Evolutionary conservation across 2,329 filamentous ascomycete species (phyloP).

Genomic region (Penicillium brevicompactum): DNA sequence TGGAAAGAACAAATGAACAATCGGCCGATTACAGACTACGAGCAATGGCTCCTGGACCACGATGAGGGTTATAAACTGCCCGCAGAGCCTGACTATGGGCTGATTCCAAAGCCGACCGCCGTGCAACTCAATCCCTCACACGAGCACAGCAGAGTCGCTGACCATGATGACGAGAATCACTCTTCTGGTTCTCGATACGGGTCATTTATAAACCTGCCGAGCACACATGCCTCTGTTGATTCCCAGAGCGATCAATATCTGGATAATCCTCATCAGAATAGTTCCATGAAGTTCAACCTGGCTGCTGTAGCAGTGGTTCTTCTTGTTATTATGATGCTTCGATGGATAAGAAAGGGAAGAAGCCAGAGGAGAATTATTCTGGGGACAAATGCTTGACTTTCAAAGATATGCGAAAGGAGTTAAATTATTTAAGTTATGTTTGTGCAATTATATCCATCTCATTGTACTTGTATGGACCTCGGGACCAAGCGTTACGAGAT

Average conservation of each 20-base stretch:
- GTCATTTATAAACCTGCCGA: not conserved
- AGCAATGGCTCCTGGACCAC: not conserved
- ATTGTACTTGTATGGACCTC: too few relatives aligned
- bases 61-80: not conserved
- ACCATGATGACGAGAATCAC: not conserved
- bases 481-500: not conserved
- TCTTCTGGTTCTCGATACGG: not conserved
- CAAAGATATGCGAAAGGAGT: too few relatives aligned
- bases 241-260: not conserved
- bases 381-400: too few relatives aligned
- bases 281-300: not conserved
- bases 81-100: not conserved
- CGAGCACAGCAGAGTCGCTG: not conserved
- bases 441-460: too few relatives aligned
- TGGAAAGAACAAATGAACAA: not conserved
- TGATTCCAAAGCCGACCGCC: not conserved
- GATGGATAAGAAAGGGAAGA: too few relatives aligned
- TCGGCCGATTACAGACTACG: constrained; percentile 6
- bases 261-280: too few relatives aligned
- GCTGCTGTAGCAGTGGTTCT: not conserved
- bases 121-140: not conserved
- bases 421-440: too few relatives aligned
- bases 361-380: too few relatives aligned
- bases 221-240: not conserved
- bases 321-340: not conserved